Percentiles rank a stretch among this genome's conserved stretches.
phyloP scores from a whole-genome alignment of 1,139 yeast species.

The Candida sanyaensis region DNA sequence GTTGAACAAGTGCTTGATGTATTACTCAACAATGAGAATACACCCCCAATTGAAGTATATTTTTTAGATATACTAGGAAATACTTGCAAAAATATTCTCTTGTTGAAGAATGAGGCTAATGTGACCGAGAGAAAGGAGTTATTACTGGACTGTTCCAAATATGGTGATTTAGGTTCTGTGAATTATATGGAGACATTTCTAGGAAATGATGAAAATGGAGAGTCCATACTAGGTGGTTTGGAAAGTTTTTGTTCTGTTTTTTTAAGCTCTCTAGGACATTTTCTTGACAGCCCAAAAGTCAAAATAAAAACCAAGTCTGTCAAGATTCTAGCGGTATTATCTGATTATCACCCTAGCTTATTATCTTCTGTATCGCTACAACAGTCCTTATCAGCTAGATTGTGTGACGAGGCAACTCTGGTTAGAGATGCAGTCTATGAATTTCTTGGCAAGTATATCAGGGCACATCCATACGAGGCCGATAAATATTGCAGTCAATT shows the following conservation, averaged over 20 bases:
- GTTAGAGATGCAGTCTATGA: constrained; percentile 80
- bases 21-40: not conserved
- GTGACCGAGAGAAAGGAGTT: not conserved
- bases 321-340: constrained; percentile 47
- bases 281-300: constrained; percentile 54
- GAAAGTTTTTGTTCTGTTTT: constrained; percentile 53
- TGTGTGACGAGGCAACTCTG: constrained; percentile 64
- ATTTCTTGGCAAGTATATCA: constrained; percentile 55
- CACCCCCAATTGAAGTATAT: constrained; percentile 9
- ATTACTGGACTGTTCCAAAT: not conserved
- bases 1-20: not conserved
- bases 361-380: constrained; percentile 53
- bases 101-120: not conserved
- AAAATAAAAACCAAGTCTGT: constrained; percentile 68
- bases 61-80: constrained; percentile 13
- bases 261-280: constrained; percentile 46
- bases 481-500: constrained; percentile 52
- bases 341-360: constrained; percentile 54
- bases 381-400: constrained; percentile 49
- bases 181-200: not conserved
- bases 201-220: not conserved
- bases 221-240: constrained; percentile 17
- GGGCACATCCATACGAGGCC: constrained; percentile 43
- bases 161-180: not conserved
- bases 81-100: constrained; percentile 6